Evolutionary conservation across 805 yeast genomes (phyloP).

Genomic region (Starmera dryadoides): DNA sequence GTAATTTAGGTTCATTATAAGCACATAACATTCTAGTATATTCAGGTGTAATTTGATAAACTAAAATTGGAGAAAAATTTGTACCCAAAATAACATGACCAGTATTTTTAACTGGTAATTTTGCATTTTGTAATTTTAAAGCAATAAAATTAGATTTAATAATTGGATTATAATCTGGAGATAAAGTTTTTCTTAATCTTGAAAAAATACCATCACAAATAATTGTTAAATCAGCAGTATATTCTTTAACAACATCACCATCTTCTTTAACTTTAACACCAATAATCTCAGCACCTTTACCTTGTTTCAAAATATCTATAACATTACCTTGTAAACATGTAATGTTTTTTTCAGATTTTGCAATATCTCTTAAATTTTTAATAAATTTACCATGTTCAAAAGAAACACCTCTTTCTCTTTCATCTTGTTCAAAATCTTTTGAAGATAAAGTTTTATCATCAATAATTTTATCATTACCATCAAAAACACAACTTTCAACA

Average conservation of each 20-base stretch:
- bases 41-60: conserved; percentile 76
- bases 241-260: conserved; percentile 33
- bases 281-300: conserved; percentile 41
- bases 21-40: conserved; percentile 91
- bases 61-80: conserved; percentile 76
- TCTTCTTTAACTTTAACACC: conserved; percentile 65
- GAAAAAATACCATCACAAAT: conserved; percentile 94
- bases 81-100: conserved; percentile 87
- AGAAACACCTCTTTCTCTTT: conserved; percentile 64
- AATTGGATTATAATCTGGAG: conserved; percentile 52
- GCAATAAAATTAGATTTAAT: conserved; percentile 87
- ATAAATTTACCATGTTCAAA: conserved; percentile 92
- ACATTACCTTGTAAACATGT: conserved; percentile 80
- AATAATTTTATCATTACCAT: conserved; percentile 48
- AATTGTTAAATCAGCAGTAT: conserved; percentile 58
- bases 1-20: conserved; percentile 64
- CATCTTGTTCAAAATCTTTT: conserved; percentile 51
- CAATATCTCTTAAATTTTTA: conserved; percentile 66
- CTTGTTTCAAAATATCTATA: conserved; percentile 52
- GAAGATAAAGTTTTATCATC: conserved; percentile 43
- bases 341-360: conserved; percentile 62
- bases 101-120: conserved; percentile 63
- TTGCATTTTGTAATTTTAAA: conserved; percentile 64
- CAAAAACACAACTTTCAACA: conserved; percentile 47
- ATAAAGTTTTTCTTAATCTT: conserved; percentile 73